Evolutionary conservation across 441 rosid species (phyloP), one percentile per base, ranked within the genome.

Genomic region (Populus hybrid): DNA sequence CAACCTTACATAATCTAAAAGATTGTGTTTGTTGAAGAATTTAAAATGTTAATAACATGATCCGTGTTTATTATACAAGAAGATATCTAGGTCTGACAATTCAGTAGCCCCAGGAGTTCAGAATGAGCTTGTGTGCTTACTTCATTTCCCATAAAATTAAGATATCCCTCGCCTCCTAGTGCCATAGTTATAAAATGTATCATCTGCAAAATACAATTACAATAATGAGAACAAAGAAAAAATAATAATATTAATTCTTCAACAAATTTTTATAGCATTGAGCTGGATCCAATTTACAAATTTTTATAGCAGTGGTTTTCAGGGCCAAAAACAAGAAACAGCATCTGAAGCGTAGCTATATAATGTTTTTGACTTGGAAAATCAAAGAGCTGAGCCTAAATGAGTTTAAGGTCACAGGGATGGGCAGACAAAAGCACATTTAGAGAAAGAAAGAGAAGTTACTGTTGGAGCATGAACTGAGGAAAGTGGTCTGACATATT

Each of bases 101-200:
- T 24, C 35, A 75, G 69, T 20, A 73, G 77, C 59, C 9, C 40
- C 71, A 35, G 78, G 28, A 73, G 10, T 11, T 66, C 57, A 20
- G 32, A 10, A 74, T 57, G 24, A 69, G 69, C 35, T 14, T 50
- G 72, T 79, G 40, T 71, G 64, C 77, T 80, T 84, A 90, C 97
- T 91, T 93, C 97, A 79, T 93, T 93, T 77, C 95, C 97, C 94
- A 91, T 93, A 78, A 91, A 93, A 87, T 91, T 93, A 76, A 93
- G 93, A 80, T 91, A 91, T 81, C 95, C 97, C 75, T 93, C 95
- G 21, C 95, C 95, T 81, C 97, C 97, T 77, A 93, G 82, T 80
- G 94, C 94, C 94, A 91, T 89, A 7, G 95, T 91, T 70, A 91
- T 78, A 76, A 91, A 86, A 88, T 93, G 97, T 81, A 91, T 86